Evolutionary conservation across 1,284 basidiomycete genomes (phyloP), one percentile per base, ranked within the genome.

Genomic region (Schizophyllum commune): DNA sequence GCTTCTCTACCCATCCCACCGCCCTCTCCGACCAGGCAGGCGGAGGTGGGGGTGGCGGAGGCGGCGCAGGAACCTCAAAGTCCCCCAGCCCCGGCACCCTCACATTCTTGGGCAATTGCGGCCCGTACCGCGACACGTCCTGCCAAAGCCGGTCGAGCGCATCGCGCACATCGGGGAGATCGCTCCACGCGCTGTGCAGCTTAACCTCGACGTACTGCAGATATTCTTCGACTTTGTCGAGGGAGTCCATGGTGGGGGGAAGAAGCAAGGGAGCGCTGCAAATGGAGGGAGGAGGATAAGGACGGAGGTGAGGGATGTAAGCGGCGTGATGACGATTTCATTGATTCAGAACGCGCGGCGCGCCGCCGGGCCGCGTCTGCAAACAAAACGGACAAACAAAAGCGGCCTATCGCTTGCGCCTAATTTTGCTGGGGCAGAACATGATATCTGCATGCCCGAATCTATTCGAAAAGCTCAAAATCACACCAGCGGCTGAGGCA

Each of bases 41-140:
- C 33, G 84, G 75, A 1, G 76, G 69, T 8, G 81, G 78, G 0
- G 83, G 82, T 0, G 86, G 85, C 0, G 85, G 85, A 0, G 87
- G 86, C 0, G 85, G 79, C 7, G 79, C 84, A 2, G 88, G 88
- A 3, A 92, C 80, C 62, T 90, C 82, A 64, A 91, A 89, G 64
- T 55, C 53, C 13, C 53, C 20, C 20, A 55, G 19, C 13, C 53
- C 20, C 13, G 53, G 27, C 13, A 55, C 15, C 9, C 19, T 9
- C 53, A 21, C 53, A 13, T 27, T 20, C 20, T 21, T 21, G 27
- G 19, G 53, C 13, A 55, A 21, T 19, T 55, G 20, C 9, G 53
- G 53, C 53, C 53, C 53, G 27, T 55, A 55, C 27, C 53, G 19
- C 27, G 53, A 55, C 11, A 55, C 53, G 9, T 55, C 53, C 9